Evolutionary conservation across 139 green algal species (phyloP).

Genomic region (Astrephomene gubernaculifera): DNA sequence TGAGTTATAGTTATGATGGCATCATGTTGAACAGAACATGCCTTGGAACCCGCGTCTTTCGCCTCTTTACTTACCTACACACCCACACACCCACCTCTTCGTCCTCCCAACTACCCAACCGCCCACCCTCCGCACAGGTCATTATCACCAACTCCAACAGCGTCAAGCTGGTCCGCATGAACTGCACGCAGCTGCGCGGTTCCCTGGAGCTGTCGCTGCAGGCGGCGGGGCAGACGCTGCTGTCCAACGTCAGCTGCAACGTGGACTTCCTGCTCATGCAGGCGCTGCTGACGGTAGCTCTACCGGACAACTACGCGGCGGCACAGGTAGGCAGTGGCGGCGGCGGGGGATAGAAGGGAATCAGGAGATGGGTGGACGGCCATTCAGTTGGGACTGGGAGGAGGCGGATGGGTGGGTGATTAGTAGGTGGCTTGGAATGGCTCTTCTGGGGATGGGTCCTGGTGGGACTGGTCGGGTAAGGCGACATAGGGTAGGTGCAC

Average conservation of each 20-base stretch:
- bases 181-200: constrained; percentile 2
- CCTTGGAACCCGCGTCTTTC: background rate
- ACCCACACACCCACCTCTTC: too few species aligned
- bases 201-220: background rate
- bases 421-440: too few species aligned
- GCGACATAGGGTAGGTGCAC: too few species aligned
- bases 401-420: too few species aligned
- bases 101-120: background rate
- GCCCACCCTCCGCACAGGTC: background rate
- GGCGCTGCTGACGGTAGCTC: background rate
- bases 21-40: background rate
- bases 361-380: too few species aligned
- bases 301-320: background rate
- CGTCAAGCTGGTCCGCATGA: constrained; percentile 3
- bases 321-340: background rate
- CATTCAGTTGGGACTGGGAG: background rate
- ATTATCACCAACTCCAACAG: background rate
- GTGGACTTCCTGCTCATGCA: background rate
- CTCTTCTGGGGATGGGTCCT: too few species aligned
- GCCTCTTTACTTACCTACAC: background rate
- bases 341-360: too few species aligned
- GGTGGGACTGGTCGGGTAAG: too few species aligned
- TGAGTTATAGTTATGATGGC: background rate
- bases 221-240: background rate
- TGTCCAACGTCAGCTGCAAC: background rate